Evolutionary conservation across 768 basidiomycete species (phyloP), one percentile per base, ranked within the genome.

Genomic region (Rhizopogon rudus): DNA sequence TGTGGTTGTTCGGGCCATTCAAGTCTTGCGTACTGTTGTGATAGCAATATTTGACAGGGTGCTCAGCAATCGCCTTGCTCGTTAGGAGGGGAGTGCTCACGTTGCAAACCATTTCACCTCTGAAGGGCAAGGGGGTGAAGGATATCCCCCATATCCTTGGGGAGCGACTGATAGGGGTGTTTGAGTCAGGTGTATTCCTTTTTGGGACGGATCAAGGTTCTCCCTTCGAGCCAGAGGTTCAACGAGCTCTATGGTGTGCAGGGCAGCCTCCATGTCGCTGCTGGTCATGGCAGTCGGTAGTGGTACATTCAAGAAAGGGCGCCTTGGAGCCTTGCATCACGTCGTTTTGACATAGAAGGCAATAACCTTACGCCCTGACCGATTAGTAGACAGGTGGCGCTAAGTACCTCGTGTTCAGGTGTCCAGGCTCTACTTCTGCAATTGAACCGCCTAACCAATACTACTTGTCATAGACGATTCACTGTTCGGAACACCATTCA

Each of bases 401-500:
- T 37, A 33, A 33, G 0, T 22, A 28, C 16, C 7, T 33, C 46
- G 20, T 31, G 31, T 10, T 4, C 4, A 25, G 3, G 25, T 25
- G 25, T 25, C 25, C 4, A 25, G 10, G 31, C 45, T 45, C 10
- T n/a, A 45, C 12, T 20, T 46, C 4, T 33, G 31, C 33, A 48
- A 17, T 13, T 20, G 20, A 14, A 14, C 31, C 17, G 17, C 45
- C 17, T 48, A 29, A 45, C 44, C n/a, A 9, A 45, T 31, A 10
- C 17, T 13, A 13, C 29, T 35, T 48, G 8, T 54, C 48, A 52
- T 14, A 69, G 53, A 35, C 64, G 53, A 35, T 69, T 67, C 0
- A 25, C 22, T 25, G 25, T 25, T 64, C 58, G 35, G 68, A 67
- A 53, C 66, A 70, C 6, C 68, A 52, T 54, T 51, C 67, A 54